Base-by-base conservation (phyloP, 2,329 filamentous ascomycete genomes). In the Arthrobotrys pseudoclavata region DNA sequence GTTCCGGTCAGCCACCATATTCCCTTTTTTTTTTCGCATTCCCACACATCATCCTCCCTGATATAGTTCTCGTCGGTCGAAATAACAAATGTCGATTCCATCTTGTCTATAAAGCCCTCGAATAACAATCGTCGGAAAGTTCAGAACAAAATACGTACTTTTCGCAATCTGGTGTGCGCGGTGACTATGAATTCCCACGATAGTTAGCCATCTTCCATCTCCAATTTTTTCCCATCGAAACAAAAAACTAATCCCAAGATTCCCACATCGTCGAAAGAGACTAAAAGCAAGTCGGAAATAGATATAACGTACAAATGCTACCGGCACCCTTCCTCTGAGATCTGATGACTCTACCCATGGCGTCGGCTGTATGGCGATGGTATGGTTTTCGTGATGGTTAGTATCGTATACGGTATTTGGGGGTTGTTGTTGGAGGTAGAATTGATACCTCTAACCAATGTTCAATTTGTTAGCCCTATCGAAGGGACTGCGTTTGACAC, bases 111-210 rank as follows among this genome's bases (percentile, higher is more conserved):
- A 12, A n/a, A 60, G 45, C 18, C 6, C 40, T 50, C 18, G 20
- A 40, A 40, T 45, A 24, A 18, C 13, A 52, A 61, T 50, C 18
- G 53, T 61, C 52, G 50, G 20, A 26, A 52, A 22, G 1, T 42
- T 20, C 4, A 40, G 12, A 40, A 12, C 9, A 40, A 29, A 31
- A 69, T 74, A 78, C 80, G 55, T 79, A 91, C 90, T 91, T 98
- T 97, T 89, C 96, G 95, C 85, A 98, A 90, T 87, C 92, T 91
- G 87, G 92, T 94, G 87, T 92, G 89, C 86, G 91, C 90, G 87
- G 90, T 90, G 92, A 84, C 79, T 81, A 77, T 80, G 47, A 74
- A 37, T 29, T 18, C 26, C 18, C 34, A 64, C 13, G 26, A 61
- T 62, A 13, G 40, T 67, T 63, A 77, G 67, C 52, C 2, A 57